Evolutionary conservation across 1,139 yeast species (phyloP).

Genomic region (Debaryomyces psychrophilus): DNA sequence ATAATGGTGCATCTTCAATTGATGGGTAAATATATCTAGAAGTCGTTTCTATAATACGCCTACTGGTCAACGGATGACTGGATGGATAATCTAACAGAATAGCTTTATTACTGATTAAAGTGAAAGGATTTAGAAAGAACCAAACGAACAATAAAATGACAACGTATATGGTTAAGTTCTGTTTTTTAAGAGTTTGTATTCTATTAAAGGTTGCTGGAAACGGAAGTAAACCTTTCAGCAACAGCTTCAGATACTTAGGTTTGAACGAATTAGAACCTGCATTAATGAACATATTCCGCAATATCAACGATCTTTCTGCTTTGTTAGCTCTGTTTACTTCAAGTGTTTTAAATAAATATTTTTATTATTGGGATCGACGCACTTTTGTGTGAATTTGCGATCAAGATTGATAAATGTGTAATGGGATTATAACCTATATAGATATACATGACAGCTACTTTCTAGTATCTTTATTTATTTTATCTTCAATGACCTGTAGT

Average conservation of each 20-base stretch:
- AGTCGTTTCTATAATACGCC: conserved; percentile 42
- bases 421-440: background rate
- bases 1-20: conserved; percentile 62
- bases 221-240: conserved; percentile 23
- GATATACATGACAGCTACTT: conserved; percentile 3
- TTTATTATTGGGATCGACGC: background rate
- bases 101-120: conserved; percentile 13
- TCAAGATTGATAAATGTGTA: background rate
- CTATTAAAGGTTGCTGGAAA: conserved; percentile 38
- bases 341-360: background rate
- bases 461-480: conserved; percentile 46
- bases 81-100: conserved; percentile 28
- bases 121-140: conserved; percentile 30
- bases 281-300: conserved; percentile 15
- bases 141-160: conserved; percentile 24
- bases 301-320: background rate
- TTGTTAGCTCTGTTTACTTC: background rate
- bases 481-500: conserved; percentile 76
- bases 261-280: conserved; percentile 22
- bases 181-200: conserved; percentile 20
- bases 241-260: conserved; percentile 19
- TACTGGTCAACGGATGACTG: conserved; percentile 40
- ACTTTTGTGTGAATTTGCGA: conserved; percentile 10
- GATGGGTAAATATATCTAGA: conserved; percentile 65
- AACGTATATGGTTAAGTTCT: conserved; percentile 21